A percentile compares a stretch with the other conserved stretches of the same genome.
phyloP scores from a whole-genome alignment of 129 eudicot species.

The Sambucus nigra region DNA sequence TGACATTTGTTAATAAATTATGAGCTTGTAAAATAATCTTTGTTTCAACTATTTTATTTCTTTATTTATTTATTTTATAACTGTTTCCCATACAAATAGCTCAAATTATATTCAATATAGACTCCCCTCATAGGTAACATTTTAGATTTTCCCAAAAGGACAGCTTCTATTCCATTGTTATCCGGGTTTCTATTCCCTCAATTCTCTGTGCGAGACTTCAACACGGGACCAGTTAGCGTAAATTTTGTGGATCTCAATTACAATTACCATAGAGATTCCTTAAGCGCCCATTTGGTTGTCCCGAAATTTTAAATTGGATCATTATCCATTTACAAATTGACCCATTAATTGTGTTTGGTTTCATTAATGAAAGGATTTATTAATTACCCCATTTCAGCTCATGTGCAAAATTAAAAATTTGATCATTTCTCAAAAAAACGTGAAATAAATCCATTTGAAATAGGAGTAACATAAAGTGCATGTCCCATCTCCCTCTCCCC shows the following conservation, averaged over 20 bases:
- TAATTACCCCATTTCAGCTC: too few relatives aligned
- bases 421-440: too few relatives aligned
- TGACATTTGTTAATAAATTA: neutral
- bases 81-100: neutral
- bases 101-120: conserved; percentile 1
- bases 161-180: neutral
- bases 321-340: too few relatives aligned
- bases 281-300: too few relatives aligned
- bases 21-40: neutral
- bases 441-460: too few relatives aligned
- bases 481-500: too few relatives aligned
- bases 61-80: neutral
- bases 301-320: too few relatives aligned
- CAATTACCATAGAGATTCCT: neutral
- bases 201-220: neutral
- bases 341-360: too few relatives aligned
- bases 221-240: conserved; percentile 5
- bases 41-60: too few relatives aligned
- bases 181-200: neutral
- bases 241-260: neutral
- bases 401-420: too few relatives aligned
- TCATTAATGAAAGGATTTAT: too few relatives aligned
- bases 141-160: conserved; percentile 1
- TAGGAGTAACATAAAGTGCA: too few relatives aligned
- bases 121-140: neutral